Conservation (phyloP, 2,329 filamentous ascomycete genomes). For the Cercospora zeina region DNA sequence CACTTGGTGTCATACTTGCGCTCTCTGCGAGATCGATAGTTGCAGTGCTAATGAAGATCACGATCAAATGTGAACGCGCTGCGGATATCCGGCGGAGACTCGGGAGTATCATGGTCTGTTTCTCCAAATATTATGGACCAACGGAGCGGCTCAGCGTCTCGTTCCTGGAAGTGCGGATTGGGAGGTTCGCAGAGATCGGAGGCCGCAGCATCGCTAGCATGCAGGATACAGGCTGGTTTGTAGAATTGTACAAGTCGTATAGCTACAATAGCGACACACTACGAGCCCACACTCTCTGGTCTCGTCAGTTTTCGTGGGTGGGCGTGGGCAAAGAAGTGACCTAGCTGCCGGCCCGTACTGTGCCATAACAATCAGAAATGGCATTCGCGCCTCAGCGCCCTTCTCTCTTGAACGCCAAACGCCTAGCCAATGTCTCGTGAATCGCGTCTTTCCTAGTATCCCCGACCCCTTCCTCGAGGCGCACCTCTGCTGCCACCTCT, state of each 20-base stretch:
- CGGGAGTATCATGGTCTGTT: too few relatives aligned
- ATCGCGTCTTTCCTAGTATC: slow-evolving; percentile 27
- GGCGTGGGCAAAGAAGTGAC: not conserved
- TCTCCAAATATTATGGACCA: too few relatives aligned
- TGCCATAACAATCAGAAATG: not conserved
- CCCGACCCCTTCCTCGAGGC: slow-evolving; percentile 43
- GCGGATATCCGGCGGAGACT: too few relatives aligned
- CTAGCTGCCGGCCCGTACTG: not conserved
- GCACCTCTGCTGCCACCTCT: slow-evolving; percentile 31
- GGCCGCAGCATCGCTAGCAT: not conserved
- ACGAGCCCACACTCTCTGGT: not conserved
- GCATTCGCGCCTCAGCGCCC: slow-evolving; percentile 7
- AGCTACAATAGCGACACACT: slow-evolving; percentile 8
- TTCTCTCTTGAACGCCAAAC: slow-evolving; percentile 21
- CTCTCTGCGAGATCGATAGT: too few relatives aligned
- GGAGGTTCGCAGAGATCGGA: not conserved
- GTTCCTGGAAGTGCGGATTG: not conserved
- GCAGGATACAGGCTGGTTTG: not conserved
- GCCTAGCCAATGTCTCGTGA: slow-evolving; percentile 26
- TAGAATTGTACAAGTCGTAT: slow-evolving; percentile 12
- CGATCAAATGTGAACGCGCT: too few relatives aligned
- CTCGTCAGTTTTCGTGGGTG: slow-evolving; percentile 3
- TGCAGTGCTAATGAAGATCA: too few relatives aligned
- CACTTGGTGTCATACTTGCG: too few relatives aligned
- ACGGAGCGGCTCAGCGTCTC: not conserved